Percentiles rank a stretch among this genome's conserved stretches.
These are phyloP conservation scores for Talaromyces pinophilus DNA, from an alignment of 2,329 filamentous ascomycete species.

Conservation along the genomic window DNA sequence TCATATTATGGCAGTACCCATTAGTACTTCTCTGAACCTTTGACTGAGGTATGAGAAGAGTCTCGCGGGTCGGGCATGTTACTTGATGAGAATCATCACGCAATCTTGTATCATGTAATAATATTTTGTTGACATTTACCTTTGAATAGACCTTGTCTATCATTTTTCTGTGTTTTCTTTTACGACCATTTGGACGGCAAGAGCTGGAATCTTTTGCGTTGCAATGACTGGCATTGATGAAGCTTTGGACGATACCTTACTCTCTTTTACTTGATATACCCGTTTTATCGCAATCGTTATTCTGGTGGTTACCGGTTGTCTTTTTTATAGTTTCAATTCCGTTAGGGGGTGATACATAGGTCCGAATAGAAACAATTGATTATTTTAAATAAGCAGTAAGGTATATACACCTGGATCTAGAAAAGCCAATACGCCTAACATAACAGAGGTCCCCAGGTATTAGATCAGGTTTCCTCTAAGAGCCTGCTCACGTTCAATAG, in stretches of 20 bases:
- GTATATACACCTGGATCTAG: neutral
- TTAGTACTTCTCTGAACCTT: conserved; percentile 7
- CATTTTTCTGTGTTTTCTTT: neutral
- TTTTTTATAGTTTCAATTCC: neutral
- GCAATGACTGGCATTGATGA: conserved; percentile 18
- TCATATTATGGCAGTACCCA: conserved; percentile 21
- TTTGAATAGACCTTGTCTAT: neutral
- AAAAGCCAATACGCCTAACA: neutral
- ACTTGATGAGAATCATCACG: conserved; percentile 2
- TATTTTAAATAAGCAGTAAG: neutral
- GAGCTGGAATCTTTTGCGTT: conserved; percentile 19
- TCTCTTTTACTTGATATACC: conserved; percentile 12
- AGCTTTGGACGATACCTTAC: conserved; percentile 17
- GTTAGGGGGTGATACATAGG: neutral
- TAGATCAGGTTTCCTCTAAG: conserved; percentile 72
- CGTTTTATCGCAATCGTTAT: conserved; percentile 7
- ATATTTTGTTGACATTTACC: neutral
- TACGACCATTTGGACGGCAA: conserved; percentile 9
- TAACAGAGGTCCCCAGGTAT: neutral
- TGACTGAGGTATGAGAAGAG: neutral
- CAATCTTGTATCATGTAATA: conserved; percentile 11
- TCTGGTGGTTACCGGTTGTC: neutral
- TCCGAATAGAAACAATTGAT: neutral
- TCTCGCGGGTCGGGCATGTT: conserved; percentile 14
- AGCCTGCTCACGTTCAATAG: conserved; percentile 90